Percentiles rank a stretch among this genome's conserved stretches.
Evolutionary conservation across 345 rosid genomes (phyloP).

Genomic region (Pugionium dolabratum): DNA sequence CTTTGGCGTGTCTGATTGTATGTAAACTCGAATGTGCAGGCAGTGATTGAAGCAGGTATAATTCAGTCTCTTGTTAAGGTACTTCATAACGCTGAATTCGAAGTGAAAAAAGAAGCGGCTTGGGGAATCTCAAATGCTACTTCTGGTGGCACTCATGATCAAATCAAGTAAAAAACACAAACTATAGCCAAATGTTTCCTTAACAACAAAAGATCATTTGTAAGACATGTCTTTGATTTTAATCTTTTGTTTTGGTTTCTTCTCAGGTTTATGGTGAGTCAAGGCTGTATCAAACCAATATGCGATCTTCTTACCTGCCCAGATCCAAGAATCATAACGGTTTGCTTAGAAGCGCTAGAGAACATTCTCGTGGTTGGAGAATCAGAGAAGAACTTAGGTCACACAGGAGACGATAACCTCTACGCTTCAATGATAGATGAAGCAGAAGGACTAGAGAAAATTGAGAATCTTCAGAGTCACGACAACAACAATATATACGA

Average conservation of each 20-base stretch:
- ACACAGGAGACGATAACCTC: slow-evolving; percentile 52
- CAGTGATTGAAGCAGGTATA: slow-evolving; percentile 64
- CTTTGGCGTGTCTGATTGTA: not conserved
- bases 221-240: not conserved
- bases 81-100: slow-evolving; percentile 72
- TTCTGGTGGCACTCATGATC: slow-evolving; percentile 72
- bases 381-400: slow-evolving; percentile 61
- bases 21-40: slow-evolving; percentile 43
- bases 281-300: slow-evolving; percentile 71
- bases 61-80: slow-evolving; percentile 56
- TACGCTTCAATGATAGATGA: slow-evolving; percentile 68
- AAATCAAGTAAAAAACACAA: slow-evolving; percentile 56
- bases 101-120: slow-evolving; percentile 85
- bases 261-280: slow-evolving; percentile 57
- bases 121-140: slow-evolving; percentile 87
- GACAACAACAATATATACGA: slow-evolving; percentile 73
- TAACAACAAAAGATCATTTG: not conserved
- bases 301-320: slow-evolving; percentile 80
- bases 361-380: slow-evolving; percentile 76
- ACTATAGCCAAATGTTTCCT: not conserved
- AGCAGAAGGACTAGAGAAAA: slow-evolving; percentile 77
- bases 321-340: slow-evolving; percentile 69
- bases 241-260: not conserved
- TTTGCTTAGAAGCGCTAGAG: slow-evolving; percentile 77
- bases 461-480: slow-evolving; percentile 75